phyloP scores from a whole-genome alignment of 495 filamentous ascomycete genomes.

The Neurospora sp. region DNA sequence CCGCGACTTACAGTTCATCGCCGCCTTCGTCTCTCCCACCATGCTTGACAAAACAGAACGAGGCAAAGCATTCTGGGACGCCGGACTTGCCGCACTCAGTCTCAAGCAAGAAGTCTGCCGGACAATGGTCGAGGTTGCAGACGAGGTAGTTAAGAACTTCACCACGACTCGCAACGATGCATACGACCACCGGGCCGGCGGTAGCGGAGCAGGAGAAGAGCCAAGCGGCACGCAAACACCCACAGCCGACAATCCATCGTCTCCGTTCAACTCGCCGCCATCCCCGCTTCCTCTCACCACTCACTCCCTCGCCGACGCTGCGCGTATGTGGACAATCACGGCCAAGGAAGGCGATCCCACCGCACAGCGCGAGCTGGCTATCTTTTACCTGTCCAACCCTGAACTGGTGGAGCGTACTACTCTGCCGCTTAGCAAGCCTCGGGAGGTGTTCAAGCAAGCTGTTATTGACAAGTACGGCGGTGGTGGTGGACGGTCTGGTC shows the following conservation, averaged over 20 bases:
- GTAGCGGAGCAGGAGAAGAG: constrained; percentile 12
- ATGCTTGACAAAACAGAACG: constrained; percentile 76
- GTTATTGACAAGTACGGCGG: constrained; percentile 64
- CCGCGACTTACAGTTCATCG: constrained; percentile 91
- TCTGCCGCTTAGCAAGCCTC: constrained; percentile 70
- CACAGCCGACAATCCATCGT: constrained; percentile 11
- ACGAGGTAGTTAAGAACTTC: constrained; percentile 57
- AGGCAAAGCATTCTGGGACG: constrained; percentile 92
- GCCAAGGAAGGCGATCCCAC: constrained; percentile 87
- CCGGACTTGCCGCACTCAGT: constrained; percentile 74
- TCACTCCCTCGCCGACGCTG: constrained; percentile 74
- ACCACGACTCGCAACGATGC: constrained; percentile 29
- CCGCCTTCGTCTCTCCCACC: constrained; percentile 74
- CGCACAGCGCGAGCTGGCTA: constrained; percentile 89
- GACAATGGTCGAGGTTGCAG: constrained; percentile 81
- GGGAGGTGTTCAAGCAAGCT: constrained; percentile 85
- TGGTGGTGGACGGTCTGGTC: constrained; percentile 19
- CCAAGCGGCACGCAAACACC: constrained; percentile 9
- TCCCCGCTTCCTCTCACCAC: constrained; percentile 33
- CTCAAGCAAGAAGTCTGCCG: constrained; percentile 84
- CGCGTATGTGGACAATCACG: constrained; percentile 85
- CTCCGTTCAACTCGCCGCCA: constrained; percentile 18
- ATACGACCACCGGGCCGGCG: constrained; percentile 11
- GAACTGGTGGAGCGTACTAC: constrained; percentile 78
- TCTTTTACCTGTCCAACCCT: constrained; percentile 88